Evolutionary conservation across 2,329 filamentous ascomycete species (phyloP).

Genomic region (Neopestalotiopsis rosae): DNA sequence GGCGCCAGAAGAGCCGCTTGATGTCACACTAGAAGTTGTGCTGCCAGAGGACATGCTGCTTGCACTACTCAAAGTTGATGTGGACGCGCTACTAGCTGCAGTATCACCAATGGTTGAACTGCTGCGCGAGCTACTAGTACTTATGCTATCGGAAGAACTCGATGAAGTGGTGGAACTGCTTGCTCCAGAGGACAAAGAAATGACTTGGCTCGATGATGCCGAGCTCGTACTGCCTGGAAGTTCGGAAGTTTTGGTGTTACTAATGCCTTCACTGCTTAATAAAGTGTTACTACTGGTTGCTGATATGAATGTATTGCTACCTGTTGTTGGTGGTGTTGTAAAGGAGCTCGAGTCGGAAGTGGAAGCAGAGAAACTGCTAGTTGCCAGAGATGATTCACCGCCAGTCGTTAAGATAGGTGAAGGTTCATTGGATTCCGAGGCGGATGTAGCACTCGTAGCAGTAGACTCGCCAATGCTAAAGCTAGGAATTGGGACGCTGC

Average conservation of each 20-base stretch:
- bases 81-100: not conserved
- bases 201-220: not conserved
- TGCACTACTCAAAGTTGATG: not conserved
- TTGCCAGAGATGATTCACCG: not conserved
- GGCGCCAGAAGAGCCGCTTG: not conserved
- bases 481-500: not conserved
- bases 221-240: not conserved
- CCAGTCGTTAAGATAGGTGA: not conserved
- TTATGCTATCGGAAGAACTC: not conserved
- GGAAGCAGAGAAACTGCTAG: not conserved
- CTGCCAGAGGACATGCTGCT: not conserved
- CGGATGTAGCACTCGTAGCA: not conserved
- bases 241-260: not conserved
- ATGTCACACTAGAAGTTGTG: not conserved
- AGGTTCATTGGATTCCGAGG: not conserved
- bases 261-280: not conserved
- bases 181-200: not conserved
- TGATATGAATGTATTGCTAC: not conserved
- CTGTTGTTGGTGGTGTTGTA: not conserved
- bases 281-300: not conserved
- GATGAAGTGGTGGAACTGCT: not conserved
- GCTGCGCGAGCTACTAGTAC: not conserved
- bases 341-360: not conserved
- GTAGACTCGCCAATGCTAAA: not conserved
- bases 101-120: not conserved